These are phyloP conservation scores for Aciculoconidium aculeatum DNA, from an alignment of 805 yeast species.

Conservation along the genomic window DNA sequence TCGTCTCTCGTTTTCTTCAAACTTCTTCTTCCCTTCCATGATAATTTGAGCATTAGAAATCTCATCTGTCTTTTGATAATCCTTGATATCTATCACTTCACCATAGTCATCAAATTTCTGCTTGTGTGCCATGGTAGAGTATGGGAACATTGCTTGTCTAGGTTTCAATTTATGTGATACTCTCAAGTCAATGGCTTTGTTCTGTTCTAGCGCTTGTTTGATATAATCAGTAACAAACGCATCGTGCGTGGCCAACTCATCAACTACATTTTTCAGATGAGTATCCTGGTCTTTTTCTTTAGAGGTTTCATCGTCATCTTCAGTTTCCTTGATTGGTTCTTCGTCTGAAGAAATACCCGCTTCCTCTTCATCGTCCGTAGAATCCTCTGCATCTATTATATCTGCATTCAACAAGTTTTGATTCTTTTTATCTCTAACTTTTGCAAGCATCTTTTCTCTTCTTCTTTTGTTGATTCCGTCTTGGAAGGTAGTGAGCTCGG, in stretches of 20 bases:
- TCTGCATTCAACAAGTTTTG: slow-evolving; percentile 35
- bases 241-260: slow-evolving; percentile 35
- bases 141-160: slow-evolving; percentile 73
- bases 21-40: slow-evolving; percentile 32
- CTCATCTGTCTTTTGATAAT: slow-evolving; percentile 55
- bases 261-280: slow-evolving; percentile 10
- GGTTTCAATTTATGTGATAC: slow-evolving; percentile 39
- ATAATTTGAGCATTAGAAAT: slow-evolving; percentile 29
- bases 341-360: slow-evolving; percentile 23
- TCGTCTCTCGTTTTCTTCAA: slow-evolving; percentile 26
- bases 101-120: slow-evolving; percentile 85
- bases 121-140: slow-evolving; percentile 40
- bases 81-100: slow-evolving; percentile 58
- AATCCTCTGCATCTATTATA: slow-evolving; percentile 25
- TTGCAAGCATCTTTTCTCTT: slow-evolving; percentile 34
- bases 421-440: slow-evolving; percentile 36
- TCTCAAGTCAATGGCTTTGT: slow-evolving; percentile 50
- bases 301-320: slow-evolving; percentile 16
- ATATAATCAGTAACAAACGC: slow-evolving; percentile 34
- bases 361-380: slow-evolving; percentile 33
- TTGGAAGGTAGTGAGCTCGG: slow-evolving; percentile 46
- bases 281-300: slow-evolving; percentile 4
- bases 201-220: slow-evolving; percentile 33
- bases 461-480: slow-evolving; percentile 43
- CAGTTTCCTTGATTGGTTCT: no score